Conservation (phyloP, 1,284 basidiomycete genomes). For the Tylopilus sp. region DNA sequence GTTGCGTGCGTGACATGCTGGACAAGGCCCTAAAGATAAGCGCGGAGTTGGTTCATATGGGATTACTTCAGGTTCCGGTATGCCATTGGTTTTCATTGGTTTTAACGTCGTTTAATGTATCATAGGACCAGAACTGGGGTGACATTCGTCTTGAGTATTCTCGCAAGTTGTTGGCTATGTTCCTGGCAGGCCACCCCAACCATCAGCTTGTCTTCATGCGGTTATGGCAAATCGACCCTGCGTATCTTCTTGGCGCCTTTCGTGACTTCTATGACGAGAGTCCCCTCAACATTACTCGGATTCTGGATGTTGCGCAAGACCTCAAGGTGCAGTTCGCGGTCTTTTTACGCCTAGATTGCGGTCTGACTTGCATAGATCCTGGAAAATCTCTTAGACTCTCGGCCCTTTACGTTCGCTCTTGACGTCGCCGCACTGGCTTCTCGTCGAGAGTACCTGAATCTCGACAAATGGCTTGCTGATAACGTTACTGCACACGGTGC, state of each 20-base stretch:
- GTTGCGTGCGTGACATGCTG: conserved; percentile 81
- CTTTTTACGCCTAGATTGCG: not conserved
- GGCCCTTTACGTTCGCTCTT: conserved; percentile 83
- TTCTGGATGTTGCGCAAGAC: conserved; percentile 94
- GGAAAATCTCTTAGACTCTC: conserved; percentile 83
- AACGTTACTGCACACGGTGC: conserved; percentile 77
- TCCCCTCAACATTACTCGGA: conserved; percentile 89
- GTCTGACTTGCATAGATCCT: conserved; percentile 61
- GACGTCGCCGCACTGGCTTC: conserved; percentile 94
- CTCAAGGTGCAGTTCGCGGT: conserved; percentile 60
- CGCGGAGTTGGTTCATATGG: conserved; percentile 93
- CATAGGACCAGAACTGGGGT: conserved; percentile 79
- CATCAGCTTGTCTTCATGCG: conserved; percentile 96
- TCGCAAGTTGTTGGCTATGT: conserved; percentile 83
- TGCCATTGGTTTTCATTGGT: not conserved
- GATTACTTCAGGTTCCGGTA: conserved; percentile 86
- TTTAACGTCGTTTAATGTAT: conserved; percentile 1
- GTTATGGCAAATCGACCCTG: conserved; percentile 87
- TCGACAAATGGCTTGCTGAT: conserved; percentile 95
- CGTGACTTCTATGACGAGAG: conserved; percentile 91
- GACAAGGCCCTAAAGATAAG: conserved; percentile 91
- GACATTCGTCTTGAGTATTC: conserved; percentile 84
- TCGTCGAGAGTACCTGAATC: conserved; percentile 88
- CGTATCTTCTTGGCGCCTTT: conserved; percentile 83
- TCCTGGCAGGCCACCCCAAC: conserved; percentile 89